Percentiles rank a stretch among this genome's conserved stretches.
Evolutionary conservation across 2,329 filamentous ascomycete species (phyloP).

Genomic region (Colletotrichum spinosum): DNA sequence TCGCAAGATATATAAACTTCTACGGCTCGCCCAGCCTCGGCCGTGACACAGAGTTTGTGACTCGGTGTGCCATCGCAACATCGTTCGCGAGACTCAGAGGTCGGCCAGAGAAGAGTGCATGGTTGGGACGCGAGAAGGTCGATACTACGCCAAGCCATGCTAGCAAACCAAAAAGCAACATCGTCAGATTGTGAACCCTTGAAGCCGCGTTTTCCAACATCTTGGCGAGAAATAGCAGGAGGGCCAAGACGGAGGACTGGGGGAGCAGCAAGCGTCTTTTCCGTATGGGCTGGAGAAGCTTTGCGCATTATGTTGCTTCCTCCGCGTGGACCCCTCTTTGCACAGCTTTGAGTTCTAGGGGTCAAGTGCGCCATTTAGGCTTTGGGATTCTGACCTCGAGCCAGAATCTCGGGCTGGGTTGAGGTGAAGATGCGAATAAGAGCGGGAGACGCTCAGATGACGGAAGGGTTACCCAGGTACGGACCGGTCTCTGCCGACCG

Average conservation of each 20-base stretch:
- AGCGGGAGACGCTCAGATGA: neutral
- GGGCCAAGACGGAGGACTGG: neutral
- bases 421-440: constrained; percentile 1
- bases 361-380: neutral
- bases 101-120: neutral
- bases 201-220: constrained; percentile 5
- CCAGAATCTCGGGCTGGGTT: constrained; percentile 5
- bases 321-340: constrained; percentile 11
- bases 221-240: constrained; percentile 18
- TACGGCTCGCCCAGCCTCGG: neutral
- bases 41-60: neutral
- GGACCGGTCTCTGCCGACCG: constrained; percentile 1
- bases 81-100: neutral
- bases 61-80: neutral
- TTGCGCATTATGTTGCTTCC: neutral
- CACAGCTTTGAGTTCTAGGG: neutral
- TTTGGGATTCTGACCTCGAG: neutral
- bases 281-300: neutral
- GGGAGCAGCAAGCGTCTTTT: neutral
- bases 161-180: constrained; percentile 18
- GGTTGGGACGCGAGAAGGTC: neutral
- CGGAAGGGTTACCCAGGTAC: neutral
- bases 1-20: too few relatives aligned
- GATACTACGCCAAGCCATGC: constrained; percentile 14
- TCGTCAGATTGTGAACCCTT: constrained; percentile 21